Conservation (phyloP, 805 yeast species). For the Saccharomycopsis malanga region DNA sequence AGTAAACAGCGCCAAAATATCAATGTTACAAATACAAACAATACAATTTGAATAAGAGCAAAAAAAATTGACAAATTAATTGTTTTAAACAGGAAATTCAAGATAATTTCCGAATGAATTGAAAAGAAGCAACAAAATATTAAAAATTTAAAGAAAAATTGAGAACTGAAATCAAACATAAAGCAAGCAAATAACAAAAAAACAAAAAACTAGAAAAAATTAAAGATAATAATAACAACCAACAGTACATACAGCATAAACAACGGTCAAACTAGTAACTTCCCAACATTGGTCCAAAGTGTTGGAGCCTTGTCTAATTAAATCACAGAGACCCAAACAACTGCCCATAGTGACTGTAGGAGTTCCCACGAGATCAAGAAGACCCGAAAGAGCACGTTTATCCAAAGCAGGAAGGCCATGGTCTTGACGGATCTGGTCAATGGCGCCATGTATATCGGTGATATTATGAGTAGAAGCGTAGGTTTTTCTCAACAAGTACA, state of each 20-base stretch:
- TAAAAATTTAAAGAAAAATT: too few relatives aligned
- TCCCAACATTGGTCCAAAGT: conserved; percentile 16
- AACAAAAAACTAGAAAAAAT: too few relatives aligned
- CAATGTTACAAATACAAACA: too few relatives aligned
- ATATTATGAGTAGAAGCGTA: background rate
- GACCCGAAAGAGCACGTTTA: conserved; percentile 4
- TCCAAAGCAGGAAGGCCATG: conserved; percentile 4
- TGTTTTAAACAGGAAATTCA: too few relatives aligned
- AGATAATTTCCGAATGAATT: too few relatives aligned
- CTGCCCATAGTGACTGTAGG: background rate
- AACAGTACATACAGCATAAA: conserved; percentile 16
- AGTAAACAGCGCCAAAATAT: too few relatives aligned
- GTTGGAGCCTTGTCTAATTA: conserved; percentile 13
- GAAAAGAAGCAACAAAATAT: too few relatives aligned
- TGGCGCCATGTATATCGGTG: background rate
- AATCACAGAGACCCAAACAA: conserved; percentile 11
- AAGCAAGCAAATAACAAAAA: too few relatives aligned
- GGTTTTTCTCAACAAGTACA: conserved; percentile 7
- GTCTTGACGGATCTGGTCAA: background rate
- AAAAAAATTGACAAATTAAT: too few relatives aligned
- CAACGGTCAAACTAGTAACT: conserved; percentile 13
- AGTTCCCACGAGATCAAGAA: conserved; percentile 1
- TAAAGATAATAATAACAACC: conserved; percentile 13
- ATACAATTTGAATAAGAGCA: too few relatives aligned
- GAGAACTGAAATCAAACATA: too few relatives aligned